Evolutionary conservation across 305 asterid species (phyloP).

Genomic region (Plantago lanceolata): DNA sequence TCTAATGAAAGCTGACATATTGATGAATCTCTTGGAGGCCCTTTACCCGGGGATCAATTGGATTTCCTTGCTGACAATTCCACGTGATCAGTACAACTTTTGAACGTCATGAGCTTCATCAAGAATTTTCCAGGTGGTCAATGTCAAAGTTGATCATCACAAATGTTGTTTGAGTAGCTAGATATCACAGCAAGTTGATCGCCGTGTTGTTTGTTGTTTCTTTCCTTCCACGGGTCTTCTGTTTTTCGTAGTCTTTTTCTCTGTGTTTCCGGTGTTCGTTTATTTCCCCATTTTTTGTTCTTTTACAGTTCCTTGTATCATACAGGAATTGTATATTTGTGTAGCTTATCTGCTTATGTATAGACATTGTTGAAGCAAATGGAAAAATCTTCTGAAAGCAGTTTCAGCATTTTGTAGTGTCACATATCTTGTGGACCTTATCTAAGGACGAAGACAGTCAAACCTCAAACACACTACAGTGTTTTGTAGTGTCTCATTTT

Average conservation of each 20-base stretch:
- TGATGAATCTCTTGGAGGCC: conserved; percentile 4
- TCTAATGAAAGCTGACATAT: conserved; percentile 1
- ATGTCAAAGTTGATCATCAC: neutral
- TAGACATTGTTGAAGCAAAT: neutral
- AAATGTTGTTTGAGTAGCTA: neutral
- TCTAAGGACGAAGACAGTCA: too few relatives aligned
- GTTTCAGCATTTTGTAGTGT: too few relatives aligned
- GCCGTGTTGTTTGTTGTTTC: neutral
- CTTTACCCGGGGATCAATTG: conserved; percentile 21
- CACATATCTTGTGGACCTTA: neutral
- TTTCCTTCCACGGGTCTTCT: neutral
- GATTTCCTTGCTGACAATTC: neutral
- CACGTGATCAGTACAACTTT: neutral
- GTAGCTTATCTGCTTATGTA: neutral
- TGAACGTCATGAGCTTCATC: neutral
- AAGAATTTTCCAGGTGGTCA: neutral
- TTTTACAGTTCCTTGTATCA: neutral
- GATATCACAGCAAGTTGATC: neutral
- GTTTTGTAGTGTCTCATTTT: too few relatives aligned
- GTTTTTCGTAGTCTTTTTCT: too few relatives aligned
- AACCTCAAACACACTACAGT: too few relatives aligned
- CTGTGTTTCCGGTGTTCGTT: neutral
- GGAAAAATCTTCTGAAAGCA: neutral
- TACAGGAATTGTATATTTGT: neutral
- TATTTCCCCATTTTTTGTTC: neutral